Percentiles rank a stretch among this genome's conserved stretches.
Evolutionary conservation across 345 rosid species (phyloP).

Genomic region (Capsella bursapastoris): DNA sequence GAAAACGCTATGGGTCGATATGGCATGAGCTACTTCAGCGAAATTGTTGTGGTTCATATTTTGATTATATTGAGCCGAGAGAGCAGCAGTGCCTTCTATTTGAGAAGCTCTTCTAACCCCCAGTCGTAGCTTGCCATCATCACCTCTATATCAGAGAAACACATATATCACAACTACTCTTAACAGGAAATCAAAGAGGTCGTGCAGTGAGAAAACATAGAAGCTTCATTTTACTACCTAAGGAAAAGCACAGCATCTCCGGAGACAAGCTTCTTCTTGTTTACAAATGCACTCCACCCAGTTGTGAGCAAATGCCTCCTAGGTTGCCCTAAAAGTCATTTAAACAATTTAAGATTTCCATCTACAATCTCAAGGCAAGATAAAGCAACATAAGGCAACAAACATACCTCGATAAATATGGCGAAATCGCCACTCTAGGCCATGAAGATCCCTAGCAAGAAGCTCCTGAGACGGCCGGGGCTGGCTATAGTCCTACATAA

Average conservation of each 20-base stretch:
- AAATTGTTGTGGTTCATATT: constrained; percentile 63
- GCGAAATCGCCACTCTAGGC: constrained; percentile 93
- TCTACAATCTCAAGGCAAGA: background rate
- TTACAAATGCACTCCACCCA: constrained; percentile 99
- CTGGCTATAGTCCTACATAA: constrained; percentile 82
- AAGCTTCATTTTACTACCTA: constrained; percentile 51
- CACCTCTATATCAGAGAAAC: constrained; percentile 63
- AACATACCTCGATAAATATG: constrained; percentile 87
- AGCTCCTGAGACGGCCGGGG: constrained; percentile 99
- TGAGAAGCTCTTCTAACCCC: constrained; percentile 94
- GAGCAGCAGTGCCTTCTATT: constrained; percentile 56
- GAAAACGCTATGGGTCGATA: constrained; percentile 64
- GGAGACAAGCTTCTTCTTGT: constrained; percentile 95
- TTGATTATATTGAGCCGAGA: constrained; percentile 55
- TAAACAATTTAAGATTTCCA: background rate
- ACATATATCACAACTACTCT: constrained; percentile 1
- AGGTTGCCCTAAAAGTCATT: constrained; percentile 73
- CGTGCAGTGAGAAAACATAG: background rate
- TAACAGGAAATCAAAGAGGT: background rate
- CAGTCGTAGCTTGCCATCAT: constrained; percentile 90
- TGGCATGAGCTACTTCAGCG: constrained; percentile 71
- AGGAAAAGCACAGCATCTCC: constrained; percentile 99
- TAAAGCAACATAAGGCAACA: background rate
- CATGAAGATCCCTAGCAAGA: constrained; percentile 95
- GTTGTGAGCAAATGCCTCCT: constrained; percentile 98